Evolutionary conservation across 1,139 yeast genomes (phyloP).

Genomic region (Saccharomyces hybrid): DNA sequence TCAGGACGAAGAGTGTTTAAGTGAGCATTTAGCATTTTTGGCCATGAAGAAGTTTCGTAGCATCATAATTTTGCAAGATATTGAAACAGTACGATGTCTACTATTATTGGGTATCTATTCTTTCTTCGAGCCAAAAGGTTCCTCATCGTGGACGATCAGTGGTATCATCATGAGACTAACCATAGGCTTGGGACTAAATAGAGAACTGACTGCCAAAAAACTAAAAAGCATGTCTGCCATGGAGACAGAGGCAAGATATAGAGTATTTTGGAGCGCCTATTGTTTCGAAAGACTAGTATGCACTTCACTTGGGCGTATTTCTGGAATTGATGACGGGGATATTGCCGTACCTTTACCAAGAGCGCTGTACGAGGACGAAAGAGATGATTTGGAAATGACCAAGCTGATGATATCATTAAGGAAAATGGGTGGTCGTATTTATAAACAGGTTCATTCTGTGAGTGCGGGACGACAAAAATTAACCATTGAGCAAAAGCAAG

Average conservation of each 20-base stretch:
- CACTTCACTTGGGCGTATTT: constrained; percentile 39
- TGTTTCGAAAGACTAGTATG: constrained; percentile 42
- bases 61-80: constrained; percentile 34
- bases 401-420: constrained; percentile 37
- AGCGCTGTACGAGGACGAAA: constrained; percentile 35
- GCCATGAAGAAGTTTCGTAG: constrained; percentile 35
- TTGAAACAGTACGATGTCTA: constrained; percentile 36
- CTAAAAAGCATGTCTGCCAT: constrained; percentile 25
- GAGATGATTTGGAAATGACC: constrained; percentile 36
- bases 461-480: constrained; percentile 30
- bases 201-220: constrained; percentile 30
- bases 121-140: constrained; percentile 39
- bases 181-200: constrained; percentile 39
- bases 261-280: constrained; percentile 47
- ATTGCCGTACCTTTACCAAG: constrained; percentile 40
- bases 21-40: constrained; percentile 33
- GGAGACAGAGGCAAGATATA: constrained; percentile 37
- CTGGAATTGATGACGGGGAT: constrained; percentile 41
- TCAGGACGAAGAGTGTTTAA: constrained; percentile 31
- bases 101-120: constrained; percentile 41
- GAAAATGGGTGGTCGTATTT: constrained; percentile 39
- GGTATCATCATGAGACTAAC: constrained; percentile 40
- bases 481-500: constrained; percentile 28
- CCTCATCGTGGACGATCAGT: constrained; percentile 43
- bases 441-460: constrained; percentile 38